Evolutionary conservation across 495 filamentous ascomycete genomes (phyloP), one percentile per base, ranked within the genome.

Genomic region (Copromyces sp.): DNA sequence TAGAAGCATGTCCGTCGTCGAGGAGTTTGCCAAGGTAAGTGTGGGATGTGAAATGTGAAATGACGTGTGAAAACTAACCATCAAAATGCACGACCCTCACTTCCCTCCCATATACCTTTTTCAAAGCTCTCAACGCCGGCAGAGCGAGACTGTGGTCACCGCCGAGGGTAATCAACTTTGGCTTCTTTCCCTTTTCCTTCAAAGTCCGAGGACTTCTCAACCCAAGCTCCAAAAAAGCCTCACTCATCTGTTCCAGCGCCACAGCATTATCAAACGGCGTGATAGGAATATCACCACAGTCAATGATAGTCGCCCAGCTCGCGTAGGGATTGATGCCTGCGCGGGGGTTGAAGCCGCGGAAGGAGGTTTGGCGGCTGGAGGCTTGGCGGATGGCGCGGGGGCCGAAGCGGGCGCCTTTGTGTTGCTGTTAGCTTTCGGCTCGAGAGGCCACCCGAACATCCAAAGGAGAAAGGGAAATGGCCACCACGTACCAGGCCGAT

Each of bases 31-130:
- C 24, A 24, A 24, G 24, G 24, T 24, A 24, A 24, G 24, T 24
- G 24, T 24, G 24, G 24, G 24, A 24, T 24, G 24, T 24, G 24
- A 24, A 68, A 37, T 69, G 37, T 80, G 73, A 76, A 82, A 82
- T 24, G 24, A 20, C 35, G 89, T 38, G 39, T 12, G 4, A 20
- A 1, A 12, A 61, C 70, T 16, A 71, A 78, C 77, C 92, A 76
- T 95, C 93, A 80, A 95, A 95, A 80, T 96, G 93, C 68, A 96
- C 84, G 14, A 95, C 93, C 4, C 92, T 88, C 38, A 95, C 84
- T 1, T 91, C 90, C 72, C 86, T 83, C 39, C 89, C 88, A 79
- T 94, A 89, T n/a, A 91, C 84, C 74, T 88, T 86, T 69, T 90
- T 87, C 70, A 94, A 78, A 0, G 91, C 91, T 4, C 93, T 84